Evolutionary conservation across 768 basidiomycete species (phyloP).

Genomic region (Boletus rubescentipes): DNA sequence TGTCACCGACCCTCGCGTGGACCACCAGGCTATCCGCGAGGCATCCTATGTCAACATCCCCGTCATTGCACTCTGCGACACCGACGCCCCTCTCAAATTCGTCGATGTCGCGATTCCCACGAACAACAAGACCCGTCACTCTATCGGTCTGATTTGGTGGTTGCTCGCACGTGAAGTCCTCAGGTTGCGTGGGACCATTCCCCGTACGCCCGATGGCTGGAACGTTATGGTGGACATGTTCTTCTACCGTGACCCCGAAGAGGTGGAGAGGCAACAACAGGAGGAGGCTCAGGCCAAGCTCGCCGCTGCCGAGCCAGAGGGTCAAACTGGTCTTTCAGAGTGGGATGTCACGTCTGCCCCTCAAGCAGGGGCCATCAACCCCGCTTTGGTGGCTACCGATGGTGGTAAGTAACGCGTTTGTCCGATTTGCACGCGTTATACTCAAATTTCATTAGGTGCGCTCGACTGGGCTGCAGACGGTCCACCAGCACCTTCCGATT

Average conservation of each 20-base stretch:
- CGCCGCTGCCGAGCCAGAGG: constrained; percentile 55
- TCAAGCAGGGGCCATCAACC: constrained; percentile 72
- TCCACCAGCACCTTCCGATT: constrained; percentile 68
- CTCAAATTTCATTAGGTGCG: constrained; percentile 42
- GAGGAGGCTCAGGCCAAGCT: constrained; percentile 88
- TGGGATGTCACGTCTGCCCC: constrained; percentile 77
- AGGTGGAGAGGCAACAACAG: constrained; percentile 96
- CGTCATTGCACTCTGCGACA: constrained; percentile 98
- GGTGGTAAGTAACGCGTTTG: constrained; percentile 40
- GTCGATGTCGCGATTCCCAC: constrained; percentile 98
- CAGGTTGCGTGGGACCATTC: constrained; percentile 90
- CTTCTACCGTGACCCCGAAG: constrained; percentile 99
- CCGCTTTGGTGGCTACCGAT: constrained; percentile 64
- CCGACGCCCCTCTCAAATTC: constrained; percentile 95
- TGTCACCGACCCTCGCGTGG: constrained; percentile 98
- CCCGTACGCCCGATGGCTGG: constrained; percentile 91
- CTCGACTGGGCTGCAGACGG: constrained; percentile 85
- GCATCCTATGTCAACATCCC: constrained; percentile 99
- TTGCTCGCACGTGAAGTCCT: constrained; percentile 96
- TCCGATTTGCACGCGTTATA: neutral
- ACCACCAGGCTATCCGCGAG: constrained; percentile 99
- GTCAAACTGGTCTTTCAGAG: constrained; percentile 53
- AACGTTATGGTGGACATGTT: constrained; percentile 99
- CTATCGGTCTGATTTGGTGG: constrained; percentile 98
- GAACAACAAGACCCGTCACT: constrained; percentile 98